Percentiles rank a stretch among this genome's conserved stretches.
Evolutionary conservation across 306 rosid genomes (phyloP).

Genomic region (Arachis stenosperma): DNA sequence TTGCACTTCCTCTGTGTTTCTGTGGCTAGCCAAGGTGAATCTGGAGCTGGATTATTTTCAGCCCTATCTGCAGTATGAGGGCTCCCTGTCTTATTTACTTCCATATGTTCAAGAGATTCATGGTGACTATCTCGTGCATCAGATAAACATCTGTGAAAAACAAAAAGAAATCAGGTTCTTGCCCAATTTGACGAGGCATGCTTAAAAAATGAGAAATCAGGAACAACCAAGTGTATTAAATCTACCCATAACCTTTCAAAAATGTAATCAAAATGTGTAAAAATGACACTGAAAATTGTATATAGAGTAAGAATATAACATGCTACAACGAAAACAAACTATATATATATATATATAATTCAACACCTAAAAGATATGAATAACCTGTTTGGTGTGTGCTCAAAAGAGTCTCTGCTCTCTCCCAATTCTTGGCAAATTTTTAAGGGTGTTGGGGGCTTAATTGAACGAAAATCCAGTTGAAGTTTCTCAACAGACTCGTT

Average conservation of each 20-base stretch:
- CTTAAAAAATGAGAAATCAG: not conserved
- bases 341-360: too few species aligned
- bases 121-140: constrained; percentile 30
- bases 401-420: constrained; percentile 45
- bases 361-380: not conserved
- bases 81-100: constrained; percentile 36
- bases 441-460: constrained; percentile 55
- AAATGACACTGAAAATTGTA: not conserved
- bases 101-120: constrained; percentile 34
- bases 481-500: constrained; percentile 59
- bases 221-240: not conserved
- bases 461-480: constrained; percentile 48
- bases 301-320: not conserved
- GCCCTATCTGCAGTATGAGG: constrained; percentile 29
- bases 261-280: not conserved
- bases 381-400: constrained; percentile 80
- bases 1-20: constrained; percentile 57
- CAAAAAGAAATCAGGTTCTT: constrained; percentile 25
- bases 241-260: not conserved
- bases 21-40: constrained; percentile 50
- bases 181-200: not conserved
- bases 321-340: not conserved
- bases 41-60: constrained; percentile 47
- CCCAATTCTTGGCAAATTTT: constrained; percentile 53
- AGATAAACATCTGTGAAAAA: constrained; percentile 45